These are phyloP conservation scores for Exobasidium rhododendri DNA, from an alignment of 1,284 basidiomycete genomes.

Conservation along the genomic window DNA sequence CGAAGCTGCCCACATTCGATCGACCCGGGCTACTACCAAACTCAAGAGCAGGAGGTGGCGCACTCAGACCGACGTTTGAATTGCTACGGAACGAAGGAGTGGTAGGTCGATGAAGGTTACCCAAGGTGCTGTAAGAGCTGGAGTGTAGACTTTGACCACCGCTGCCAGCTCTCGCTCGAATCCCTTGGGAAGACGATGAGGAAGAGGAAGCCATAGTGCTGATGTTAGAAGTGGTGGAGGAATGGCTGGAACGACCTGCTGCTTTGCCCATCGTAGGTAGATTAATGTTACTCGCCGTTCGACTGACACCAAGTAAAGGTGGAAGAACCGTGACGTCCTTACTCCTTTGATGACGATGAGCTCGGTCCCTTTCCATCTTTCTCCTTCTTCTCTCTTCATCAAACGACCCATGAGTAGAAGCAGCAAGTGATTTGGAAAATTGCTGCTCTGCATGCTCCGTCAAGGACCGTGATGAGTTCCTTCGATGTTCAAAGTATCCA, in stretches of 20 bases:
- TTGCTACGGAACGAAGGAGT: constrained; percentile 29
- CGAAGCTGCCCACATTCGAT: constrained; percentile 21
- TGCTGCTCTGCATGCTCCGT: constrained; percentile 23
- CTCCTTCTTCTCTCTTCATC: constrained; percentile 22
- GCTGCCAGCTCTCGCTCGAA: constrained; percentile 1
- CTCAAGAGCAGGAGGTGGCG: constrained; percentile 24
- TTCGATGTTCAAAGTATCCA: background rate
- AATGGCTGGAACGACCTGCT: constrained; percentile 12
- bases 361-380: constrained; percentile 1
- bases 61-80: constrained; percentile 3
- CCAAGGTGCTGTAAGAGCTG: constrained; percentile 27
- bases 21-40: constrained; percentile 28
- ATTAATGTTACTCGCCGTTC: constrained; percentile 35
- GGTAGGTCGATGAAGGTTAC: constrained; percentile 16
- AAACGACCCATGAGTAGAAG: constrained; percentile 19
- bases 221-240: constrained; percentile 14
- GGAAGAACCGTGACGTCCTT: constrained; percentile 42
- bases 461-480: constrained; percentile 14
- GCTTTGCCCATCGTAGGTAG: constrained; percentile 25
- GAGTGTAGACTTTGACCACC: constrained; percentile 20
- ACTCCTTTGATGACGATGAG: constrained; percentile 28
- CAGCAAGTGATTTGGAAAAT: constrained; percentile 17
- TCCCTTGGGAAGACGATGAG: too few relatives aligned
- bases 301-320: constrained; percentile 37
- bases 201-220: constrained; percentile 1